Conservation (phyloP, 2,329 filamentous ascomycete genomes). For the Bipolaris oryzae region DNA sequence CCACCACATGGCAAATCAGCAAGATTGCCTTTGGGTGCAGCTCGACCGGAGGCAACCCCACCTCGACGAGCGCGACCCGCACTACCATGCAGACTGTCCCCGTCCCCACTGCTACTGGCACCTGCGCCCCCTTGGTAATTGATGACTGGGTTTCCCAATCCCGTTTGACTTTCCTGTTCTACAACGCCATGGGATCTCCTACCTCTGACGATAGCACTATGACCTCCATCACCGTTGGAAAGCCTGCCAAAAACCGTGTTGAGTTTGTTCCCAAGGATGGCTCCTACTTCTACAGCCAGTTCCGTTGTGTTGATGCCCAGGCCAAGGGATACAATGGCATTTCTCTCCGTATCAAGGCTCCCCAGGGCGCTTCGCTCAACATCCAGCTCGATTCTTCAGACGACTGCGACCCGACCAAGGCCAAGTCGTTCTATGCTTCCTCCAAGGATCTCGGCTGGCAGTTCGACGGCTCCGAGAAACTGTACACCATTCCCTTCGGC, state of each 20-base stretch:
- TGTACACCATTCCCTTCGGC: slow-evolving; percentile 64
- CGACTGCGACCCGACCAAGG: slow-evolving; percentile 51
- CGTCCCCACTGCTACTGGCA: slow-evolving; percentile 29
- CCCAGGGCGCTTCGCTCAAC: slow-evolving; percentile 58
- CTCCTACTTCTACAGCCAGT: slow-evolving; percentile 65
- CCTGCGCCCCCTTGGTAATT: slow-evolving; percentile 56
- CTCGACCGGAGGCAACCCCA: slow-evolving; percentile 6
- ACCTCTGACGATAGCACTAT: slow-evolving; percentile 65
- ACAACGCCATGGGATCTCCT: slow-evolving; percentile 63
- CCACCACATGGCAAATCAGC: slow-evolving; percentile 56
- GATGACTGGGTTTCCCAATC: slow-evolving; percentile 69
- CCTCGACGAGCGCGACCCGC: slow-evolving; percentile 1
- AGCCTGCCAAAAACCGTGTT: slow-evolving; percentile 53
- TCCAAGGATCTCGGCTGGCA: slow-evolving; percentile 62
- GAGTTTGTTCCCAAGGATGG: slow-evolving; percentile 57
- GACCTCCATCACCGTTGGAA: slow-evolving; percentile 61
- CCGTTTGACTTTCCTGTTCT: slow-evolving; percentile 64
- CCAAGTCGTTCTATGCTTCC: slow-evolving; percentile 49
- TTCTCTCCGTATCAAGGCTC: slow-evolving; percentile 61
- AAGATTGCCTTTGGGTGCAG: slow-evolving; percentile 56
- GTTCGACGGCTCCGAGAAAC: slow-evolving; percentile 64
- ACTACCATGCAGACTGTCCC: slow-evolving; percentile 9
- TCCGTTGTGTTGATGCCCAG: slow-evolving; percentile 60
- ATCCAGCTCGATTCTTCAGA: slow-evolving; percentile 59
- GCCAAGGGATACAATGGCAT: slow-evolving; percentile 60